Conservation (phyloP, 331 rosid species). For the Arachis monticola region DNA sequence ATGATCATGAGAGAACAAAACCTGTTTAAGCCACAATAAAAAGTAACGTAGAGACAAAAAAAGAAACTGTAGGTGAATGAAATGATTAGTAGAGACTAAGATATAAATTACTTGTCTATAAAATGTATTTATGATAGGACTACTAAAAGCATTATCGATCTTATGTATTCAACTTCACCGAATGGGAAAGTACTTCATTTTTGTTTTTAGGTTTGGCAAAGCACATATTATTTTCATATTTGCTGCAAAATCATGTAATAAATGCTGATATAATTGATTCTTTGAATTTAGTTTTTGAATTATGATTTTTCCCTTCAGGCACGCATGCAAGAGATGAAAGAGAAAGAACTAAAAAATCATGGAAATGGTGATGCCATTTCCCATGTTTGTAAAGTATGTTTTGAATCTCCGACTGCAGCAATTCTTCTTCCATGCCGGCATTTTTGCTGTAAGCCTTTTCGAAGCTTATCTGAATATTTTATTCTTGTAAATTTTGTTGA, state of each 20-base stretch:
- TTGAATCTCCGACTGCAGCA: slow-evolving; percentile 94
- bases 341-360: slow-evolving; percentile 77
- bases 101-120: not conserved
- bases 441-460: slow-evolving; percentile 84
- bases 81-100: not conserved
- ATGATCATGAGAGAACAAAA: not conserved
- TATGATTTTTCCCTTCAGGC: slow-evolving; percentile 65
- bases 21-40: not conserved
- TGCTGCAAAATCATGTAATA: slow-evolving; percentile 1
- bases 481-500: not conserved
- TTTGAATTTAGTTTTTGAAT: slow-evolving; percentile 12
- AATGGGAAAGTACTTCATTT: not conserved
- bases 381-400: slow-evolving; percentile 97
- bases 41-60: not conserved
- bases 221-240: slow-evolving; percentile 12
- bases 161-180: not conserved
- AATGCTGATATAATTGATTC: not conserved
- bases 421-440: slow-evolving; percentile 98
- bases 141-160: not conserved
- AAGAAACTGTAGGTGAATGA: too few species aligned
- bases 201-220: slow-evolving; percentile 16
- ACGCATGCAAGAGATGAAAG: slow-evolving; percentile 99
- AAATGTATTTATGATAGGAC: not conserved
- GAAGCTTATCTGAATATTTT: not conserved
- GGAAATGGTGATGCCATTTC: slow-evolving; percentile 91